Base-by-base conservation (phyloP, 202 grass and related monocot genomes). In the Elaeis oleifera region DNA sequence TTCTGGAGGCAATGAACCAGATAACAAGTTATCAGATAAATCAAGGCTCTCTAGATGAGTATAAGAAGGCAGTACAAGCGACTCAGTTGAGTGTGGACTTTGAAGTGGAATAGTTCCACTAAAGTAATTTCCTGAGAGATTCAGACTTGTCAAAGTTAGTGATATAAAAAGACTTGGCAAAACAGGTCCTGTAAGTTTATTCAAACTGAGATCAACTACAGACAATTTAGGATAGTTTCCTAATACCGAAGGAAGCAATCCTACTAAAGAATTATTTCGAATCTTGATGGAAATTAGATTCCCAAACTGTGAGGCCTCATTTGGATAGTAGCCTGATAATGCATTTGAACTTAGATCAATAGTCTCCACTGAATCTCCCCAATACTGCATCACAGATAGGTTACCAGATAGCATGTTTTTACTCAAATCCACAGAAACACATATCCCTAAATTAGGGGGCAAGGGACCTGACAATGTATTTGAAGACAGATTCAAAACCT, bases 261-360 rank as follows among this genome's bases (percentile, higher is more conserved):
- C 94, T 22, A 73, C 77, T 67, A 99, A 81, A 0, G 74, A 81
- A 82, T 89, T 99, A 50, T 99, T 92, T 15, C 26, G 72, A 75
- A 99, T 23, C 70, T 85, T 99, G 16, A 99, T 52, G 50, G 74
- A 82, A 16, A 78, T 73, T 27, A 99, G 50, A 54, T 86, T 99
- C 74, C 75, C 82, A 66, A 99, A 84, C 72, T 94, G 85, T 54
- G 88, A 75, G 23, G 76, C 71, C 53, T 83, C 86, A 58, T 95
- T 82, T 18, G 88, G 94, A 60, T 84, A 94, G 72, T 69, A 82
- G 39, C 88, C 94, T 13, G 53, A 78, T 62, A 99, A 57, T 68
- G 69, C 75, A 71, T 99, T 99, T 75, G 88, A 99, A 58, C 94
- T 99, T 63, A 99, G 70, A 56, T 99, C 94, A 73, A 99, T 83